Conservation (phyloP, 164 flowering plant species). For the Umbellularia californica region DNA sequence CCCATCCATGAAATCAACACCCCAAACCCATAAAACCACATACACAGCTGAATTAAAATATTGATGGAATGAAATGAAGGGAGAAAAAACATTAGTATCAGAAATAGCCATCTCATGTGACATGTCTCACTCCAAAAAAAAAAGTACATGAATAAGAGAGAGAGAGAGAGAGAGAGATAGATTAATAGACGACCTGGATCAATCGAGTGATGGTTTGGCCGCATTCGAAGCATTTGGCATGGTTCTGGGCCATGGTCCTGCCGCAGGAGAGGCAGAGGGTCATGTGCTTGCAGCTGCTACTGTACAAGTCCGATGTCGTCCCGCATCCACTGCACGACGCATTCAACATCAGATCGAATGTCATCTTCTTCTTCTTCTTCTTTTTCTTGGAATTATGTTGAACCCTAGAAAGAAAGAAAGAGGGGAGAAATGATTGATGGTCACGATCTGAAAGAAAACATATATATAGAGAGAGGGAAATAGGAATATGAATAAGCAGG, state of each 20-base stretch:
- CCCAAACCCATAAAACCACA: not conserved
- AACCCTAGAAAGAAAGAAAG: not conserved
- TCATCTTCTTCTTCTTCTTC: constrained; percentile 31
- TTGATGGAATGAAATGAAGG: not conserved
- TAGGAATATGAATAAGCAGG: too few relatives aligned
- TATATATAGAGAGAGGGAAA: too few relatives aligned
- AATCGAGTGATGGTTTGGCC: constrained; percentile 64
- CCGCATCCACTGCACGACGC: constrained; percentile 72
- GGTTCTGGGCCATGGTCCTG: constrained; percentile 65
- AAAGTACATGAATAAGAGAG: not conserved
- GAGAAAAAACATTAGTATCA: not conserved
- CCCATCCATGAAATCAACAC: not conserved
- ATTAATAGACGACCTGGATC: constrained; percentile 45
- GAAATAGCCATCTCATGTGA: too few relatives aligned
- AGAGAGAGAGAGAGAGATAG: not conserved
- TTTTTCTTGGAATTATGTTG: not conserved
- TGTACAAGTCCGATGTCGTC: constrained; percentile 62
- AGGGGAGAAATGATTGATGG: not conserved
- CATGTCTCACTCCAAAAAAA: too few relatives aligned
- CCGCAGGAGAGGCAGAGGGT: constrained; percentile 86
- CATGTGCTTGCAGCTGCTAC: constrained; percentile 97
- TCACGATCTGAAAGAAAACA: too few relatives aligned
- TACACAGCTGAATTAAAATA: not conserved
- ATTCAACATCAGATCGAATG: constrained; percentile 69
- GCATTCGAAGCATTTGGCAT: constrained; percentile 64